Conservation (phyloP, 2,329 filamentous ascomycete genomes). For the Calonectria montana region DNA sequence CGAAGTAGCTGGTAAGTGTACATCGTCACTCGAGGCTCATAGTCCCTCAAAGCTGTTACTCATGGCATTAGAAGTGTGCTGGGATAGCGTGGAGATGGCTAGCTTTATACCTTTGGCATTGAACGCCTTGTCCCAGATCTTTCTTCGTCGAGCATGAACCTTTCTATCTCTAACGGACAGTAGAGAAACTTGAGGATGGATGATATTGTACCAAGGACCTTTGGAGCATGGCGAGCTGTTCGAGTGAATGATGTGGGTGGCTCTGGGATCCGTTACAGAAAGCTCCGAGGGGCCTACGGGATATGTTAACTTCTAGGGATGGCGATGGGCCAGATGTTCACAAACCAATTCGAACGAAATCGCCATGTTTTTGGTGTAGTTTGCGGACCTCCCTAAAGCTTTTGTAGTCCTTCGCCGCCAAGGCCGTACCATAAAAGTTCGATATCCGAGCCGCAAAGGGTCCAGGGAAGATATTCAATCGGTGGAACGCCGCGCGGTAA, state of each 20-base stretch:
- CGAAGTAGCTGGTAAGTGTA: slow-evolving; percentile 16
- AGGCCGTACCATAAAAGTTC: slow-evolving; percentile 1
- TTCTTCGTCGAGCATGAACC: slow-evolving; percentile 26
- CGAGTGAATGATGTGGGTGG: slow-evolving; percentile 23
- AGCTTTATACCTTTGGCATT: slow-evolving; percentile 24
- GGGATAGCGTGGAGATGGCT: not conserved
- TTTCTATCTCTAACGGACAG: slow-evolving; percentile 3
- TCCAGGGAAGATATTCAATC: slow-evolving; percentile 22
- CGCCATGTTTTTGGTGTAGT: slow-evolving; percentile 27
- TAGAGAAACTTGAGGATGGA: slow-evolving; percentile 21
- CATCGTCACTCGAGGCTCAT: slow-evolving; percentile 23
- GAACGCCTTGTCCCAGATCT: slow-evolving; percentile 31
- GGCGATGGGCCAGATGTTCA: not conserved
- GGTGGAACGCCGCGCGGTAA: slow-evolving; percentile 29
- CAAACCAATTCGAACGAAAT: slow-evolving; percentile 30
- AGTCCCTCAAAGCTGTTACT: slow-evolving; percentile 16
- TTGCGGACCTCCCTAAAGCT: slow-evolving; percentile 24
- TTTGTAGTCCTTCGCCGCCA: slow-evolving; percentile 6
- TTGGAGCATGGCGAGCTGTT: slow-evolving; percentile 16
- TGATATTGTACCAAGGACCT: slow-evolving; percentile 27
- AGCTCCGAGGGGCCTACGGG: slow-evolving; percentile 18
- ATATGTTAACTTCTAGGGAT: not conserved
- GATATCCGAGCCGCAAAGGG: slow-evolving; percentile 27
- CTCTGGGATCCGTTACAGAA: slow-evolving; percentile 27
- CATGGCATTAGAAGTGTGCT: not conserved